Evolutionary conservation across 257 asterid species (phyloP), one percentile per base, ranked within the genome.

Genomic region (Paraleonurus japonicus): DNA sequence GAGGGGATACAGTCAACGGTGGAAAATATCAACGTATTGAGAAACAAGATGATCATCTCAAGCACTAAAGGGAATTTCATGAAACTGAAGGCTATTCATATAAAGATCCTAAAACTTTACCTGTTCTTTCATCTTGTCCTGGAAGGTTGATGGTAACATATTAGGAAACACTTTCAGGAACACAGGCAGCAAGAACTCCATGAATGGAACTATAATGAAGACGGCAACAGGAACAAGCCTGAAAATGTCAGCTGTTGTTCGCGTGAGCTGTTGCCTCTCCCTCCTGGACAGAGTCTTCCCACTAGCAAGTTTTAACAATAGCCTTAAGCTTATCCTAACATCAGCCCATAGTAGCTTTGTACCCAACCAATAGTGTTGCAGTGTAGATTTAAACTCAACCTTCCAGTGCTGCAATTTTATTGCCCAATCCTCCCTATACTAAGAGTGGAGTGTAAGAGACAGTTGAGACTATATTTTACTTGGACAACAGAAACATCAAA

Each of bases 101-200:
- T 65, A 7, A 64, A 30, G 66, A 76, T 54, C 54, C 17, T 16
- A 32, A 55, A 76, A 65, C 15, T 33, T 41, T 71, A 94, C 99
- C 97, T 95, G 95, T 82, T 89, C 98, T 82, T 95, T 92, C 99
- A 95, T 89, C 91, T 89, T 89, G 85, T 95, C 98, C 85, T 95
- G 99, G 84, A 95, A 95, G 63, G 99, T 95, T 19, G 99, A 95
- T 20, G 99, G 99, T 67, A 95, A 75, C 98, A 95, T 91, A 84
- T 92, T 89, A 9, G 99, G 99, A 67, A 95, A 95, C 81, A 95
- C 79, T 78, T 92, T 95, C 81, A 95, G 85, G 86, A 88, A 87
- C 32, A 89, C 96, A 48, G 99, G 99, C 54, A 95, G 85, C 87
- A 95, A 83, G 77, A 95, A 86, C 76, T 95, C 98, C 99, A 95